Conservation (phyloP, 768 basidiomycete species). For the Tubosaeta sp. region DNA sequence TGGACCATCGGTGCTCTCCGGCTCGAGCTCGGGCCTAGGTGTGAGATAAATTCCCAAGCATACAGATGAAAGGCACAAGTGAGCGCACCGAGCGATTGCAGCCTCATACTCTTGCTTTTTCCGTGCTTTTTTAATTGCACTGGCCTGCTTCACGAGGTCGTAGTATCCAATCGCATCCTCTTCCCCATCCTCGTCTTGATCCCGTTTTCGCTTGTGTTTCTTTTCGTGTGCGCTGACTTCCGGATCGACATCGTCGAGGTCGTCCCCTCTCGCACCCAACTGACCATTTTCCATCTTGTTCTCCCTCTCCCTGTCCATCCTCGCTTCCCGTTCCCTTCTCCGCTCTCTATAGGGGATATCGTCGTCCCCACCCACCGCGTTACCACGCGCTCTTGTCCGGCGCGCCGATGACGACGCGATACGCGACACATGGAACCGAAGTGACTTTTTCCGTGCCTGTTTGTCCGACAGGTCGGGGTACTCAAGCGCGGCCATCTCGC, state of each 20-base stretch:
- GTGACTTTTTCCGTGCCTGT: conserved; percentile 69
- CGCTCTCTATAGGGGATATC: conserved; percentile 88
- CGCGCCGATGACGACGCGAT: conserved; percentile 80
- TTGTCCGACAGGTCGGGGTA: conserved; percentile 81
- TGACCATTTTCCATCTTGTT: conserved; percentile 29
- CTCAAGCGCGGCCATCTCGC: conserved; percentile 69
- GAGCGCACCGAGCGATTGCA: conserved; percentile 52
- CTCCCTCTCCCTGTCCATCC: conserved; percentile 45
- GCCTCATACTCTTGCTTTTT: conserved; percentile 82
- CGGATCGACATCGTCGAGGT: conserved; percentile 58
- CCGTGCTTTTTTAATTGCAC: conserved; percentile 66
- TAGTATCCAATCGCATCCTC: conserved; percentile 77
- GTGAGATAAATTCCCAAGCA: conserved; percentile 4
- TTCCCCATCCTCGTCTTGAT: conserved; percentile 35
- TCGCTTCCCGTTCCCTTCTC: conserved; percentile 56
- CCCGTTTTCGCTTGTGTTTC: conserved; percentile 38
- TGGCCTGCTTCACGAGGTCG: conserved; percentile 75
- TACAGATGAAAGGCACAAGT: background rate
- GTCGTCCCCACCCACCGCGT: conserved; percentile 84
- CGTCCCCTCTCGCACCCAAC: conserved; percentile 54
- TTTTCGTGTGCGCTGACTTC: conserved; percentile 31
- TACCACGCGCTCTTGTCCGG: conserved; percentile 66
- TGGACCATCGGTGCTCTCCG: conserved; percentile 59
- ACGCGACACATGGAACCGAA: conserved; percentile 91
- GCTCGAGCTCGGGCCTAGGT: conserved; percentile 29